Conservation (phyloP, 179 eudicot species). For the Silene coronaria region DNA sequence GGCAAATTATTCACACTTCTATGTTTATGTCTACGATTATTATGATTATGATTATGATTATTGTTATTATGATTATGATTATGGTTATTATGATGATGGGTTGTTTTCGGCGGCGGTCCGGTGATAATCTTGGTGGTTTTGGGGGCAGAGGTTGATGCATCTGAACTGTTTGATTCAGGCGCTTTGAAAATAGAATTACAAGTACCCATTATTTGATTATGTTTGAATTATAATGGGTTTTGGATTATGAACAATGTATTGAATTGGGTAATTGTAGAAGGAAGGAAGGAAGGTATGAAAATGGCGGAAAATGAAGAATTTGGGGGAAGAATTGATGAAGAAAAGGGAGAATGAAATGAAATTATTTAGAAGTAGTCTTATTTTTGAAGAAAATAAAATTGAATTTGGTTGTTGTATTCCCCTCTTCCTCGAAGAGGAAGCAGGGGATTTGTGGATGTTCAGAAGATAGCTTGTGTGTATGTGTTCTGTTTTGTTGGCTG, state of each 20-base stretch:
- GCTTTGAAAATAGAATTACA: constrained; percentile 66
- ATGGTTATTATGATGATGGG: constrained; percentile 13
- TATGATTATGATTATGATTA: no score
- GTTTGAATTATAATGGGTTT: background rate
- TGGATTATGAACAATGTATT: constrained; percentile 5
- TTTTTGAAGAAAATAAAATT: no score
- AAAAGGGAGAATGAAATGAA: background rate
- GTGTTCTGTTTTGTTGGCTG: no score
- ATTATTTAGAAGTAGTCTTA: background rate
- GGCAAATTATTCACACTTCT: constrained; percentile 16
- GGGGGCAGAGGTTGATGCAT: constrained; percentile 27
- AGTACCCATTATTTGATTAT: constrained; percentile 46
- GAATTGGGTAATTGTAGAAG: constrained; percentile 18
- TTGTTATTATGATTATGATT: no score
- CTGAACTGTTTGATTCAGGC: constrained; percentile 62
- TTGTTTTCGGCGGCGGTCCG: constrained; percentile 1
- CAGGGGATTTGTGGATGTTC: constrained; percentile 4
- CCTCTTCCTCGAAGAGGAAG: constrained; percentile 4
- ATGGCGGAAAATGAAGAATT: constrained; percentile 14
- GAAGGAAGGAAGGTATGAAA: constrained; percentile 42
- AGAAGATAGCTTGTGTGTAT: no score
- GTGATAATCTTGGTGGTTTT: constrained; percentile 16
- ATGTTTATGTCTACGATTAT: background rate
- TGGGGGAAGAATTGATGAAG: background rate
- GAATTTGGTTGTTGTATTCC: background rate